Evolutionary conservation across 2,329 filamentous ascomycete species (phyloP), one percentile per base, ranked within the genome.

Genomic region (Teratosphaeria destructans): DNA sequence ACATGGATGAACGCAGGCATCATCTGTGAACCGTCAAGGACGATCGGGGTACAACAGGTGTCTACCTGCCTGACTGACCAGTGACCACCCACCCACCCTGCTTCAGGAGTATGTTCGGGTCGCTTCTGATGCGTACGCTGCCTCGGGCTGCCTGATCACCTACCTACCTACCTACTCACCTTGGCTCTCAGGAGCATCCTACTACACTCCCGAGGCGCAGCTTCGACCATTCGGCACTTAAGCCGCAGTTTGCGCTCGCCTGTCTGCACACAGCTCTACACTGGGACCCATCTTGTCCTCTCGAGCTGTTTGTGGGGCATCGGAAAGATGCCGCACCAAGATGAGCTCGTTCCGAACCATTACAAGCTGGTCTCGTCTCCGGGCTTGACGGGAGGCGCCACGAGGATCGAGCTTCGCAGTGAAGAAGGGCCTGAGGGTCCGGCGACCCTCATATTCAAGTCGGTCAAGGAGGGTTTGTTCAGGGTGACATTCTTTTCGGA

Each of bases 401-500:
- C 43, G n/a, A 23, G 19, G 19, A 49, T 49, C 43, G 43, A 49
- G n/a, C 43, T 49, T 49, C 43, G 43, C 43, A 49, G 43, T 8
- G 43, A 49, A 6, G n/a, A 49, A 49, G 43, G 43, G n/a, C 43
- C 26, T 11, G 26, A 32, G 12, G 53, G 27, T 3, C 53, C 53
- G 1, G 27, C n/a, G 3, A 54, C 53, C 5, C 63, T 89, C 68
- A 77, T 77, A 0, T 87, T 89, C 62, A 82, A 88, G 68, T 78
- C 81, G 0, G 66, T 89, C 34, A 78, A 81, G 16, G 76, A 79
- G 23, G 85, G 85, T 56, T 74, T 89, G 16, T 90, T 89, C 72
- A 78, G 86, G 52, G 87, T 86, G 1, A 85, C 84, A 0, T 89
- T 89, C 68, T 79, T 81, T 1, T 85, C 86, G 0, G 67, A 77